Percentiles rank a stretch among this genome's conserved stretches.
Evolutionary conservation across 495 filamentous ascomycete species (phyloP).

Genomic region (Cryomyces minteri): DNA sequence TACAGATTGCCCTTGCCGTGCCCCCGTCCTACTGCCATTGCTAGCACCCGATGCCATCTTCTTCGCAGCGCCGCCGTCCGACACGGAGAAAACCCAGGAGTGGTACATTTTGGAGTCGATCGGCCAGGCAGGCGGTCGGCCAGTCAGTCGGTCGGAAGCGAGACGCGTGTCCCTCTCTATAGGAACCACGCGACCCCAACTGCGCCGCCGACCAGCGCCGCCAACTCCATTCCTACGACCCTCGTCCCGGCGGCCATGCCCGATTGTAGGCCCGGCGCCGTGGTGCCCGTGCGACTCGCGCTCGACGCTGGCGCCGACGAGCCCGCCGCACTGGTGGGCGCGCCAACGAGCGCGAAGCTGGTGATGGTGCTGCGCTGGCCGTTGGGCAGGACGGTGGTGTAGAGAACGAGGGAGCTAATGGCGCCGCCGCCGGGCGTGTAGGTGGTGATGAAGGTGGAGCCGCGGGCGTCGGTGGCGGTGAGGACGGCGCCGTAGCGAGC

Average conservation of each 20-base stretch:
- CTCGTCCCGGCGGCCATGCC: constrained; percentile 6
- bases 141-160: too few relatives aligned
- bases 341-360: constrained; percentile 9
- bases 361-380: constrained; percentile 19
- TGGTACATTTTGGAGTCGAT: too few relatives aligned
- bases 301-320: background rate
- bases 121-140: too few relatives aligned
- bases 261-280: constrained; percentile 8
- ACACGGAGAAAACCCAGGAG: too few relatives aligned
- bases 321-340: background rate
- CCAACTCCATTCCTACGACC: constrained; percentile 5
- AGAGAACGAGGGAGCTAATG: constrained; percentile 13
- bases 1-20: too few relatives aligned
- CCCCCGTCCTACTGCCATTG: too few relatives aligned
- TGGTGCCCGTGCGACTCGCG: background rate
- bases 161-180: background rate
- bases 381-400: constrained; percentile 16
- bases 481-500: constrained; percentile 11
- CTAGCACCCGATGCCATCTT: too few relatives aligned
- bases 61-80: too few relatives aligned
- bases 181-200: constrained; percentile 10
- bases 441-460: constrained; percentile 18
- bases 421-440: constrained; percentile 17
- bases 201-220: constrained; percentile 14
- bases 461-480: constrained; percentile 16